phyloP scores from a whole-genome alignment of 768 basidiomycete species.

The Rubroboletus satanas region DNA sequence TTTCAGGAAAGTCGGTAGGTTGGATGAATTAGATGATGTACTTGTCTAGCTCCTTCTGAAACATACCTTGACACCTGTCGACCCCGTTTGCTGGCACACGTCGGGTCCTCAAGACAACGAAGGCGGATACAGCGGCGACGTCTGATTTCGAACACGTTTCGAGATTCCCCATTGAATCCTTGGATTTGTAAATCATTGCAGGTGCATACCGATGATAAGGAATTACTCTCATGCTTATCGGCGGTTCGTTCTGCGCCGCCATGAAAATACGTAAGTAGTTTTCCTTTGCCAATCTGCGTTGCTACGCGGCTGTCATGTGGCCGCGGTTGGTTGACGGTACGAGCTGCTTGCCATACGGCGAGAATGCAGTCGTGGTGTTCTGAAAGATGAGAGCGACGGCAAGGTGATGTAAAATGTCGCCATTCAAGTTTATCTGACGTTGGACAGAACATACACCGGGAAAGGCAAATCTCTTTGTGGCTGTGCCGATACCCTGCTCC shows the following conservation, averaged over 20 bases:
- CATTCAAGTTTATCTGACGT: background rate
- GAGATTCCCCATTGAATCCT: constrained; percentile 1
- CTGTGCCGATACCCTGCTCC: constrained; percentile 18
- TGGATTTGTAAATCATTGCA: background rate
- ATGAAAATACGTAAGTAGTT: constrained; percentile 10
- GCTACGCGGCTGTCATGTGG: background rate
- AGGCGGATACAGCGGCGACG: background rate
- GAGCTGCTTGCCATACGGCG: background rate
- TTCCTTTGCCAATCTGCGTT: background rate
- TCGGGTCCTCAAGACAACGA: background rate
- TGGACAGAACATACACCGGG: background rate
- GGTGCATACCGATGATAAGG: constrained; percentile 9
- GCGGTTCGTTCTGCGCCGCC: background rate
- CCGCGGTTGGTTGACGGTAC: too few relatives aligned
- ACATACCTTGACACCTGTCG: constrained; percentile 9
- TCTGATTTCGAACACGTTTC: background rate
- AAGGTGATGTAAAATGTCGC: constrained; percentile 1
- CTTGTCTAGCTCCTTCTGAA: constrained; percentile 8
- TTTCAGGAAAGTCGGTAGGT: background rate
- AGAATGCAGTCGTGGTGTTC: too few relatives aligned
- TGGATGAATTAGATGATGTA: too few relatives aligned
- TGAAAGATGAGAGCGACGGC: background rate
- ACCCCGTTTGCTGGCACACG: background rate
- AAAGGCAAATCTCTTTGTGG: constrained; percentile 23
- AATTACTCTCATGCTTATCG: constrained; percentile 9